Conservation (phyloP, 192 early-diverging fungal genomes). For the Rhizophagus prolifer region DNA sequence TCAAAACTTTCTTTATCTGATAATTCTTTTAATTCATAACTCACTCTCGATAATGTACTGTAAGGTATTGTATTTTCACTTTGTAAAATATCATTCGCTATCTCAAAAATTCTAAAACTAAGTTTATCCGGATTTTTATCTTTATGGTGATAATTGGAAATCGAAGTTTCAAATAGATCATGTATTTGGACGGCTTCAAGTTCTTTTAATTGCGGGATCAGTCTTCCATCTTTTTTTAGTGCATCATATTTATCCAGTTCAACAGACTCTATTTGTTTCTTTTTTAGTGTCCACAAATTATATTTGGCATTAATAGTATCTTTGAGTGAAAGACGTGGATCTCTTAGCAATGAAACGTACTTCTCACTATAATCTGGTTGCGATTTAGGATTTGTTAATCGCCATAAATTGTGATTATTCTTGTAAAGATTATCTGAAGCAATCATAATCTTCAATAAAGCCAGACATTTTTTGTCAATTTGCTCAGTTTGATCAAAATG, state of each 20-base stretch:
- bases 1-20: neutral
- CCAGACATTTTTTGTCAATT: neutral
- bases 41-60: neutral
- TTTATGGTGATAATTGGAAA: neutral
- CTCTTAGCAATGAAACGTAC: neutral
- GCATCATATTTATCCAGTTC: neutral
- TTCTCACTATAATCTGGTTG: neutral
- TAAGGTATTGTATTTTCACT: neutral
- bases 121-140: neutral
- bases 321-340: conserved; percentile 11
- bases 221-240: neutral
- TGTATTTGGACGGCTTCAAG: neutral
- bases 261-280: neutral
- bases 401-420: neutral
- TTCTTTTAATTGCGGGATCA: neutral
- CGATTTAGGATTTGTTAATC: neutral
- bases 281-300: neutral
- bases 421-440: neutral
- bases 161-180: neutral
- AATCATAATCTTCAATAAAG: neutral
- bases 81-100: neutral
- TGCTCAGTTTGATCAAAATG: neutral
- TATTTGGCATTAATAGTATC: neutral
- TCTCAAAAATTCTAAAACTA: neutral
- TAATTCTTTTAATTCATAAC: neutral